Evolutionary conservation across 2,329 filamentous ascomycete species (phyloP).

Genomic region (Samsoniella hepiali): DNA sequence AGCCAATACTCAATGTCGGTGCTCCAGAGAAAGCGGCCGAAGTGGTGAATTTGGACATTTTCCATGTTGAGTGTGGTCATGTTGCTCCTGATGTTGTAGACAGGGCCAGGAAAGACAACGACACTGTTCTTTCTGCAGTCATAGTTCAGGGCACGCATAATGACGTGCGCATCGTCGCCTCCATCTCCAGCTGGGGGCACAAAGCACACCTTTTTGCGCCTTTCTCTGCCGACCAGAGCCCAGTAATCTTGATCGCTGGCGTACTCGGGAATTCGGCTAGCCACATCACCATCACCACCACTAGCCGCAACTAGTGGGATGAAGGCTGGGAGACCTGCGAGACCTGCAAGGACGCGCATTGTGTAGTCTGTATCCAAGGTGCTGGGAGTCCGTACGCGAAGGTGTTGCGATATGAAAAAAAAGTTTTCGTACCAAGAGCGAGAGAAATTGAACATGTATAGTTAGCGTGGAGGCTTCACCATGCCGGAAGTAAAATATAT

Average conservation of each 20-base stretch:
- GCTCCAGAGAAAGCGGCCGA: slow-evolving; percentile 39
- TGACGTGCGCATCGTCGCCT: slow-evolving; percentile 32
- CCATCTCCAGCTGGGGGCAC: slow-evolving; percentile 27
- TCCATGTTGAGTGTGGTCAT: slow-evolving; percentile 34
- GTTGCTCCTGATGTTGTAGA: slow-evolving; percentile 34
- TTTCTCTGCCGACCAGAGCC: not conserved
- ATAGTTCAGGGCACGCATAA: slow-evolving; percentile 32
- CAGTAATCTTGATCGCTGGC: not conserved
- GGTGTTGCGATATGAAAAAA: not conserved
- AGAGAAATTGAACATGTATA: not conserved
- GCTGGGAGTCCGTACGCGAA: too few relatives aligned
- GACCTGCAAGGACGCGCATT: slow-evolving; percentile 3
- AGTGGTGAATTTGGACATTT: slow-evolving; percentile 44
- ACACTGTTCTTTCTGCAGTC: slow-evolving; percentile 30
- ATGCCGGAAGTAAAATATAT: not conserved
- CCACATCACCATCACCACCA: not conserved
- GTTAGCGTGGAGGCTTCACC: not conserved
- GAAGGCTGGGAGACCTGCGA: not conserved
- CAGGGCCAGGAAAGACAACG: slow-evolving; percentile 32
- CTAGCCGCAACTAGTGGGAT: not conserved
- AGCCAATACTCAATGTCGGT: slow-evolving; percentile 51
- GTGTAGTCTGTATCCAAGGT: not conserved
- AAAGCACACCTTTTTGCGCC: slow-evolving; percentile 24
- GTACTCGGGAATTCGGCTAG: not conserved
- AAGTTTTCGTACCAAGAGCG: not conserved